A percentile compares a stretch with the other conserved stretches of the same genome.
Conservation (phyloP, 768 basidiomycete species). For the Rubroboletus pulcherrimus region DNA sequence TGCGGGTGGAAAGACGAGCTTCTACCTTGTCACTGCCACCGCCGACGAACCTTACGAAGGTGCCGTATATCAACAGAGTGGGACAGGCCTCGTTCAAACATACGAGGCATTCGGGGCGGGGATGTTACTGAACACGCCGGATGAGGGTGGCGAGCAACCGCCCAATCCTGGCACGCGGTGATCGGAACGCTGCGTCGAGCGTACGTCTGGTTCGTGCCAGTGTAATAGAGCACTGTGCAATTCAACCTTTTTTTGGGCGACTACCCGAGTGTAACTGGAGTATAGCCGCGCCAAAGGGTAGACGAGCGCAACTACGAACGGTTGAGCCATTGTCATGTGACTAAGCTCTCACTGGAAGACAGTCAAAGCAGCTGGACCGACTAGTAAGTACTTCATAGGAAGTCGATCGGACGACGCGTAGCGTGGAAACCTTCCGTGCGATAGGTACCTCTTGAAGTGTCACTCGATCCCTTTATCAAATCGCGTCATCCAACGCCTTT, state of each 20-base stretch:
- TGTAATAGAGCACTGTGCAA: background rate
- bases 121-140: background rate
- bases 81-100: slow-evolving; percentile 1
- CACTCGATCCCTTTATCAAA: background rate
- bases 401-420: background rate
- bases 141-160: background rate
- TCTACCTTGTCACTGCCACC: background rate
- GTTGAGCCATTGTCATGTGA: background rate
- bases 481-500: background rate
- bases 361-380: background rate
- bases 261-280: background rate
- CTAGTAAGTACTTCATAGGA: background rate
- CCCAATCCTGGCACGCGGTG: background rate
- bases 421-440: background rate
- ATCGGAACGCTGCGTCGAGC: background rate
- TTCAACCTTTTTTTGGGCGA: background rate
- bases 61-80: background rate
- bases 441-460: background rate
- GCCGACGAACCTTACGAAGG: background rate
- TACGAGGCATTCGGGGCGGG: slow-evolving; percentile 1
- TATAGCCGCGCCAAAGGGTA: background rate
- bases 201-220: background rate
- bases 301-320: too few species aligned
- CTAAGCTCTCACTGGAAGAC: background rate
- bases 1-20: slow-evolving; percentile 7